Evolutionary conservation across 257 asterid genomes (phyloP), one percentile per base, ranked within the genome.

Genomic region (Solanum bulbocastanum): DNA sequence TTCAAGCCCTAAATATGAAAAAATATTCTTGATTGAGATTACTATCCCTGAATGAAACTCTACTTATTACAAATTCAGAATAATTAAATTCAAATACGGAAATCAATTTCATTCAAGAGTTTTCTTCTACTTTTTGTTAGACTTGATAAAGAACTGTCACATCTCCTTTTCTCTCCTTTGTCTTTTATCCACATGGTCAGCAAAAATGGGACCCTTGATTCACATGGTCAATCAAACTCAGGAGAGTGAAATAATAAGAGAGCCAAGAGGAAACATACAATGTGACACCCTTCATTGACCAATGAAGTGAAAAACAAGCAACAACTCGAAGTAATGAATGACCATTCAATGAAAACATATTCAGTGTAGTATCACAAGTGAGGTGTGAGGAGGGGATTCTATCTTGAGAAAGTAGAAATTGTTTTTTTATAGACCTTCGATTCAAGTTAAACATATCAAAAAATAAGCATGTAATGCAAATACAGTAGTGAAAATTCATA

Each of bases 1-100:
- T 56, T 20, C 1, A 7, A 56, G 10, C 0, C 3, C 0, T 7
- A 4, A 7, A 2, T 56, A 18, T 56, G 1, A 18, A 20, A 20
- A 56, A 18, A 18, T 6, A 56, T 56, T 11, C 2, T 56, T 56
- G 0, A 18, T 20, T 18, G 4, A 20, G 65, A 56, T 6, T 5
- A 49, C 8, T 16, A 52, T 5, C 60, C 9, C 1, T 14, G 0
- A 52, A 52, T 52, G 3, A 0, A 16, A 49, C 23, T 15, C 9
- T 16, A 52, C 9, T 0, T 16, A 5, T 16, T 20, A 56, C 2
- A 18, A 56, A 56, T 56, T 7, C 5, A 56, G 0, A 56, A 56
- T 56, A 56, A 18, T 56, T 5, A 20, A 1, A 56, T 6, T 56
- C 10, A 0, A 56, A 56, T 20, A 18, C 2, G 0, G 0, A 56